phyloP scores from a whole-genome alignment of 1,139 yeast species.

The Cylindricascospora bacillispora region DNA sequence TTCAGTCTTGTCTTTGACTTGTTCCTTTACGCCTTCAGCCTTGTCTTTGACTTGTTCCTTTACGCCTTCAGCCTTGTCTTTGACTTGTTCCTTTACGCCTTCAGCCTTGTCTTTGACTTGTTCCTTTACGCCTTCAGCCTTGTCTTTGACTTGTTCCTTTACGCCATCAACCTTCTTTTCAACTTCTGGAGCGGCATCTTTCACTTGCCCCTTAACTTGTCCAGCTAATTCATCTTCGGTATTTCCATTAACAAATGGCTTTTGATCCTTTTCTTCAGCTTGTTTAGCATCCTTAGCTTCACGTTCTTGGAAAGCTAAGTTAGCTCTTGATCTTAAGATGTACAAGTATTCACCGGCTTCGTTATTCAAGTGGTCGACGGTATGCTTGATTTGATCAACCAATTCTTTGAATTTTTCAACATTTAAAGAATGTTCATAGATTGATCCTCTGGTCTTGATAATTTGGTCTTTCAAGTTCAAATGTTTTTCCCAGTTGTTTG shows the following conservation, averaged over 20 bases:
- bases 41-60: not conserved
- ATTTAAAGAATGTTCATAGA: slow-evolving; percentile 39
- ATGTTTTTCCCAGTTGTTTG: slow-evolving; percentile 7
- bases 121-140: not conserved
- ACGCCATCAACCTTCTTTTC: not conserved
- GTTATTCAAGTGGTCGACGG: slow-evolving; percentile 44
- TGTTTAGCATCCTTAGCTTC: slow-evolving; percentile 25
- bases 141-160: not conserved
- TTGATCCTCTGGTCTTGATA: slow-evolving; percentile 36
- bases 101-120: not conserved
- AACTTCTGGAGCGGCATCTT: not conserved
- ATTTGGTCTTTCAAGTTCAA: slow-evolving; percentile 1
- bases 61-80: not conserved
- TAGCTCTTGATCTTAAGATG: slow-evolving; percentile 69
- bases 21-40: not conserved
- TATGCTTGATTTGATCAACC: slow-evolving; percentile 45
- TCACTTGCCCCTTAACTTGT: no score
- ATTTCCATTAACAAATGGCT: not conserved
- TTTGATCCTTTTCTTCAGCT: not conserved
- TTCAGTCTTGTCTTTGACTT: no score
- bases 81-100: not conserved
- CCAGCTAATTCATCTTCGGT: no score
- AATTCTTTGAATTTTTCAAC: slow-evolving; percentile 39
- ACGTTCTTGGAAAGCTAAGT: slow-evolving; percentile 63
- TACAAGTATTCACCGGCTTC: slow-evolving; percentile 65